A percentile compares a stretch with the other conserved stretches of the same genome.
These are phyloP conservation scores for Leccinum disarticulatum DNA, from an alignment of 768 basidiomycete species.

Conservation along the genomic window DNA sequence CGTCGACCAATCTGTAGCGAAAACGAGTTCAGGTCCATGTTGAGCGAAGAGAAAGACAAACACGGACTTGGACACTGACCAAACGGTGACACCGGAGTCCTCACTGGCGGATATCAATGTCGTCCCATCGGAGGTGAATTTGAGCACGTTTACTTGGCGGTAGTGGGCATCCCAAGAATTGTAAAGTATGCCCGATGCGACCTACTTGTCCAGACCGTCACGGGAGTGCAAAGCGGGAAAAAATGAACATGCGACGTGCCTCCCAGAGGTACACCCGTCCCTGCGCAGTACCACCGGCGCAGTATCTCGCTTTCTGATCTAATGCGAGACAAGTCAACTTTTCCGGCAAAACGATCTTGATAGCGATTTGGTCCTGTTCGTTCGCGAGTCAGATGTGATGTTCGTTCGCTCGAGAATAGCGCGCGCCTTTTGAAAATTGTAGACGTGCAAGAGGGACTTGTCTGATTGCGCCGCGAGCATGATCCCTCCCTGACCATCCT, in stretches of 20 bases:
- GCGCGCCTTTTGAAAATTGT: constrained; percentile 90
- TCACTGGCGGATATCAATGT: constrained; percentile 85
- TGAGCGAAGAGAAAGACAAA: constrained; percentile 9
- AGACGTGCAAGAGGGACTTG: constrained; percentile 86
- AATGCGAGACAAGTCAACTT: constrained; percentile 79
- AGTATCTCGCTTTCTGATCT: constrained; percentile 70
- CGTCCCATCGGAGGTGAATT: constrained; percentile 80
- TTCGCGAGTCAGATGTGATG: neutral
- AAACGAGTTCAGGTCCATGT: constrained; percentile 9
- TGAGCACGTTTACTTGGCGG: constrained; percentile 78
- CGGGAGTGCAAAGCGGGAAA: neutral
- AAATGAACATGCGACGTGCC: constrained; percentile 49
- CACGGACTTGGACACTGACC: constrained; percentile 82
- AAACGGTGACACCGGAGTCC: constrained; percentile 86
- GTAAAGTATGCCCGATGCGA: constrained; percentile 91
- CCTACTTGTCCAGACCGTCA: constrained; percentile 45
- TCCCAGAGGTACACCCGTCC: constrained; percentile 97
- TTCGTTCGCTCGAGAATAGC: constrained; percentile 11
- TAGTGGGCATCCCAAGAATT: constrained; percentile 96
- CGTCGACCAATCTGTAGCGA: constrained; percentile 64
- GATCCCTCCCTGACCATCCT: constrained; percentile 75
- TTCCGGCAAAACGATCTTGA: constrained; percentile 88
- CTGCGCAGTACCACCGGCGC: constrained; percentile 84
- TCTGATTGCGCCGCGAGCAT: constrained; percentile 84
- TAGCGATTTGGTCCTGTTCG: constrained; percentile 80